Percentiles rank a stretch among this genome's conserved stretches.
These are phyloP conservation scores for Daldinia loculata DNA, from an alignment of 495 filamentous ascomycete species.

Conservation along the genomic window DNA sequence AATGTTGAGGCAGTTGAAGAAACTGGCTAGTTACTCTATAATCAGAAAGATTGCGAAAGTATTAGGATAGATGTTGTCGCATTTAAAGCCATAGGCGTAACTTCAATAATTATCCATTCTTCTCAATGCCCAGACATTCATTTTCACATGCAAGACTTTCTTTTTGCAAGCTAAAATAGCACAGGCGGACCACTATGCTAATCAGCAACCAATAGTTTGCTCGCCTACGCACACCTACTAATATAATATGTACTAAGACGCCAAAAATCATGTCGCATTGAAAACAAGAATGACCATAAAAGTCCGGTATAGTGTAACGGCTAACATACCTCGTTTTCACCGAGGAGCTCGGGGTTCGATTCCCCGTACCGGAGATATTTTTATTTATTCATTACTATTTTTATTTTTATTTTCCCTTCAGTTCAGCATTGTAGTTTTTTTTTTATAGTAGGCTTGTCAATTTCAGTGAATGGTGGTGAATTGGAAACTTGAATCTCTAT, in stretches of 20 bases:
- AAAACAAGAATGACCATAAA: too few relatives aligned
- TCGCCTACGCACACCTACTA: neutral
- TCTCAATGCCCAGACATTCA: neutral
- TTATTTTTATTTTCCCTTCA: neutral
- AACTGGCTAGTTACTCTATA: neutral
- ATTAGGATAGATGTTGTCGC: neutral
- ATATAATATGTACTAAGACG: constrained; percentile 8
- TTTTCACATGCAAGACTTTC: neutral
- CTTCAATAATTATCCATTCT: neutral
- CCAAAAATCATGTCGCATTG: neutral
- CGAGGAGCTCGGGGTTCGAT: constrained; percentile 62
- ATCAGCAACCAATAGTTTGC: neutral
- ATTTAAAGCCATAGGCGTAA: neutral
- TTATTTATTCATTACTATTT: neutral
- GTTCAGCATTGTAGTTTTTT: too few relatives aligned
- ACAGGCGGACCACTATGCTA: neutral
- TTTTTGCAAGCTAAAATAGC: constrained; percentile 13
- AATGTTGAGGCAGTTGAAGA: too few relatives aligned
- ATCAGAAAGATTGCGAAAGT: too few relatives aligned
- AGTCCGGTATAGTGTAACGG: constrained; percentile 59
- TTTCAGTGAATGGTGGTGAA: too few relatives aligned
- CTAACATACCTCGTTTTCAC: constrained; percentile 61
- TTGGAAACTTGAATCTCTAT: too few relatives aligned
- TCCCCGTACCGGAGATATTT: constrained; percentile 56
- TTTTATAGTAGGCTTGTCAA: too few relatives aligned